Percentiles rank a stretch among this genome's conserved stretches.
These are phyloP conservation scores for Kwoniella sp. DNA, from an alignment of 768 basidiomycete genomes.

Conservation along the genomic window DNA sequence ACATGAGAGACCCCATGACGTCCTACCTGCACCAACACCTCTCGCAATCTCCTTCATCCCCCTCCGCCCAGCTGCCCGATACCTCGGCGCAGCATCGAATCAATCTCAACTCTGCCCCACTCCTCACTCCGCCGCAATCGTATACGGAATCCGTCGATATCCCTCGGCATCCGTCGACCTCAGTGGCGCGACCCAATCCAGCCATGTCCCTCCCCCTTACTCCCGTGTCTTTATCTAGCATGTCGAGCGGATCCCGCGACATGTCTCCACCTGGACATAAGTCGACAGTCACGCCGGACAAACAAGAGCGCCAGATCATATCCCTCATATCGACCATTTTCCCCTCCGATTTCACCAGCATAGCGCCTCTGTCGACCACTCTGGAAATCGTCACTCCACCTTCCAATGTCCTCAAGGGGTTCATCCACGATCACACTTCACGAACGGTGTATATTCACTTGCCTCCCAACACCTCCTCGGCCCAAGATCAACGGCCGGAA, in stretches of 20 bases:
- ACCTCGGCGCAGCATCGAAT: too few relatives aligned
- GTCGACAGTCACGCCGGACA: not conserved
- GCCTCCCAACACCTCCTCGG: slow-evolving; percentile 13
- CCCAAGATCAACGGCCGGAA: slow-evolving; percentile 19
- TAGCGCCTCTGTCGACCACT: slow-evolving; percentile 23
- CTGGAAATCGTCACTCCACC: slow-evolving; percentile 46
- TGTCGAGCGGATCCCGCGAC: not conserved
- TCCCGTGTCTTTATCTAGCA: slow-evolving; percentile 14
- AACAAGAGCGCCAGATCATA: slow-evolving; percentile 18
- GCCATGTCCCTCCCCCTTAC: slow-evolving; percentile 29
- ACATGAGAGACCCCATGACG: slow-evolving; percentile 48
- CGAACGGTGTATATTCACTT: slow-evolving; percentile 38
- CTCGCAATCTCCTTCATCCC: slow-evolving; percentile 23
- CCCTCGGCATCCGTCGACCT: not conserved
- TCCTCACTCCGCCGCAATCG: slow-evolving; percentile 24
- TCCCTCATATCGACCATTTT: slow-evolving; percentile 41
- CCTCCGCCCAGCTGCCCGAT: not conserved
- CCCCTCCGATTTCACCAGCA: slow-evolving; percentile 34
- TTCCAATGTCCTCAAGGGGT: slow-evolving; percentile 33
- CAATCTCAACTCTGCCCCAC: not conserved
- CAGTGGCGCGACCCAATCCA: not conserved
- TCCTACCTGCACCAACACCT: slow-evolving; percentile 40
- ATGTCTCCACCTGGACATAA: not conserved
- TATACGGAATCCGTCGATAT: slow-evolving; percentile 14
- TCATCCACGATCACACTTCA: slow-evolving; percentile 31